Base-by-base conservation (phyloP, 495 filamentous ascomycete genomes). In the Filosporella fistucella region DNA sequence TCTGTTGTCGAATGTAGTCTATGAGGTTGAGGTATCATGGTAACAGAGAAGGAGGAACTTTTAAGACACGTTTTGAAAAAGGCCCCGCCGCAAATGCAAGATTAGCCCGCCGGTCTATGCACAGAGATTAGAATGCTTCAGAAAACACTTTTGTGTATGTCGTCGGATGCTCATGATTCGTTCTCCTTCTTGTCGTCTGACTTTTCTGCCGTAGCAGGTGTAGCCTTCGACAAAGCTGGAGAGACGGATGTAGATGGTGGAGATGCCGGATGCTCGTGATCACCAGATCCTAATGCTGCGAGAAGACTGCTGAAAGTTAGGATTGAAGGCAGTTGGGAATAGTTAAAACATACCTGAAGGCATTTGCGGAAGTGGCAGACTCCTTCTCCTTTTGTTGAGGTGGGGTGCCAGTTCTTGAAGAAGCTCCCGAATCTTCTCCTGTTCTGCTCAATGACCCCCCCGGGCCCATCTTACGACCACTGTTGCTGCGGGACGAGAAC, bases 361-460 rank as follows among this genome's bases (percentile, higher is more conserved):
- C 82, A 69, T 96, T 98, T 43, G 78, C 74, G 48, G 85, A 81
- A 28, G 85, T 77, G 29, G 81, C 71, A 38, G 83, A 73, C 54
- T 83, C 76, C 66, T 80, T 76, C 54, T 79, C 74, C 54, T 83
- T 80, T 63, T 81, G 84, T 47, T 74, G 81, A 67, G 89, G 85
- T 20, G 89, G 89, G 45, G 91, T 96, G 57, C 84, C 85, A 50
- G 86, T 93, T 55, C 93, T 84, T 44, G 91, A 96, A 45, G 88
- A 90, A 40, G 83, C 78, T 49, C 78, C 81, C 53, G 84, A 88
- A 58, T 94, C 91, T 49, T 95, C 89, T 38, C 80, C 81, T 34
- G 78, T 76, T 55, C 82, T 77, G 57, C 76, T 77, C 47, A 88
- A 67, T 57, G 82, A 77, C 62, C 81, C 80, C 57, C 82, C 80